Percentiles rank a stretch among this genome's conserved stretches.
phyloP scores from a whole-genome alignment of 2,329 filamentous ascomycete species.

The Xylaria sp. region DNA sequence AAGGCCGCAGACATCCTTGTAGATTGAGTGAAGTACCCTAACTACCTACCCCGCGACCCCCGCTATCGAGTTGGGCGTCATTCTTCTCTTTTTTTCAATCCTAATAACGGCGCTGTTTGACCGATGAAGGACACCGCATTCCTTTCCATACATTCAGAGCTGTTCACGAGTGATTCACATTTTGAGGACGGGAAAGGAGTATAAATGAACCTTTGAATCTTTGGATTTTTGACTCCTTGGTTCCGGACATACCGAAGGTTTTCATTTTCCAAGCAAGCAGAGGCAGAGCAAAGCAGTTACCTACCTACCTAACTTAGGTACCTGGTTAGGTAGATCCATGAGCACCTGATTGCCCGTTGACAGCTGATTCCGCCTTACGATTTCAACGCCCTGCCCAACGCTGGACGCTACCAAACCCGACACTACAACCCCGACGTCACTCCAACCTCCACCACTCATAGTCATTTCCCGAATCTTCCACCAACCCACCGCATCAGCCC shows the following conservation, averaged over 20 bases:
- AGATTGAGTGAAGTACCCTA: too few species aligned
- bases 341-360: background rate
- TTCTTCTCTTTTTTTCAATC: background rate
- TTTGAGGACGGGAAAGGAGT: too few species aligned
- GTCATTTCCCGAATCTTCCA: conserved; percentile 36
- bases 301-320: too few species aligned
- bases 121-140: too few species aligned
- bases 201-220: too few species aligned
- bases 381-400: conserved; percentile 4
- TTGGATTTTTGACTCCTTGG: too few species aligned
- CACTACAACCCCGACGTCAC: conserved; percentile 12
- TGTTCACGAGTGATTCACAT: too few species aligned
- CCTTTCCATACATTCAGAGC: too few species aligned
- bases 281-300: too few species aligned
- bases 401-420: conserved; percentile 16
- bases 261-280: too few species aligned
- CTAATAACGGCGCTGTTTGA: background rate
- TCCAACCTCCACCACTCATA: conserved; percentile 13
- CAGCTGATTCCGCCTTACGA: background rate
- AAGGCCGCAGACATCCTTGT: too few species aligned
- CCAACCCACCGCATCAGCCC: conserved; percentile 17
- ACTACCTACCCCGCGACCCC: conserved; percentile 22
- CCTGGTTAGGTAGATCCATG: background rate
- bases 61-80: conserved; percentile 25
- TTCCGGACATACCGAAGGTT: too few species aligned